Evolutionary conservation across 495 filamentous ascomycete genomes (phyloP).

Genomic region (Annulohypoxylon maeteangense): DNA sequence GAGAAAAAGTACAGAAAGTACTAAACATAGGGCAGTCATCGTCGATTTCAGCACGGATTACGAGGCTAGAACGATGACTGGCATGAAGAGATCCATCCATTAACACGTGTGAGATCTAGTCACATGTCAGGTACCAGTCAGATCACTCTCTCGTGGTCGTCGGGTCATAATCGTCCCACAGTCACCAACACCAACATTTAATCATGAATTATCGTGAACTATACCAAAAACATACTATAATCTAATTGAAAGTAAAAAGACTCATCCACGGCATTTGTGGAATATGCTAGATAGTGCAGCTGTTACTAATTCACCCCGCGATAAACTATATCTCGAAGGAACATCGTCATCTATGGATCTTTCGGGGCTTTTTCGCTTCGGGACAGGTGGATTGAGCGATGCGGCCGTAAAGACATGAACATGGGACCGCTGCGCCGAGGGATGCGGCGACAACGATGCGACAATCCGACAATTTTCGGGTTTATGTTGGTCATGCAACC

Average conservation of each 20-base stretch:
- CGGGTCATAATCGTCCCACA: slow-evolving; percentile 38
- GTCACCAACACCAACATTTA: slow-evolving; percentile 24
- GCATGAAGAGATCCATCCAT: slow-evolving; percentile 21
- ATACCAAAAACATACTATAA: neutral
- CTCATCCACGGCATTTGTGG: neutral
- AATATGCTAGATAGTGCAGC: neutral
- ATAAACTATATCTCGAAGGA: slow-evolving; percentile 25
- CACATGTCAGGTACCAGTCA: slow-evolving; percentile 44
- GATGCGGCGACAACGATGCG: slow-evolving; percentile 8
- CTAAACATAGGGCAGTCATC: slow-evolving; percentile 1
- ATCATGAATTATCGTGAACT: slow-evolving; percentile 17
- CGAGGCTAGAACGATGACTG: slow-evolving; percentile 31
- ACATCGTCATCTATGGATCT: slow-evolving; percentile 4
- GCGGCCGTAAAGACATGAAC: neutral
- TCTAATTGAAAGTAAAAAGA: neutral
- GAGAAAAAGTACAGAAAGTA: neutral
- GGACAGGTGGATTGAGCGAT: slow-evolving; percentile 23
- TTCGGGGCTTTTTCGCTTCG: slow-evolving; percentile 5
- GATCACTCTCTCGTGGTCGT: slow-evolving; percentile 44
- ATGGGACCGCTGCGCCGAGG: neutral
- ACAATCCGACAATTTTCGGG: neutral
- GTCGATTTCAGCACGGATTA: slow-evolving; percentile 2
- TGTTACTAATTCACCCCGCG: slow-evolving; percentile 13
- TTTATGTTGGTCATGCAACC: slow-evolving; percentile 1
- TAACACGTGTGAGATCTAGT: slow-evolving; percentile 37